Percentiles rank a stretch among this genome's conserved stretches.
phyloP scores from a whole-genome alignment of 495 filamentous ascomycete genomes.

The Cercophora newfieldiana region DNA sequence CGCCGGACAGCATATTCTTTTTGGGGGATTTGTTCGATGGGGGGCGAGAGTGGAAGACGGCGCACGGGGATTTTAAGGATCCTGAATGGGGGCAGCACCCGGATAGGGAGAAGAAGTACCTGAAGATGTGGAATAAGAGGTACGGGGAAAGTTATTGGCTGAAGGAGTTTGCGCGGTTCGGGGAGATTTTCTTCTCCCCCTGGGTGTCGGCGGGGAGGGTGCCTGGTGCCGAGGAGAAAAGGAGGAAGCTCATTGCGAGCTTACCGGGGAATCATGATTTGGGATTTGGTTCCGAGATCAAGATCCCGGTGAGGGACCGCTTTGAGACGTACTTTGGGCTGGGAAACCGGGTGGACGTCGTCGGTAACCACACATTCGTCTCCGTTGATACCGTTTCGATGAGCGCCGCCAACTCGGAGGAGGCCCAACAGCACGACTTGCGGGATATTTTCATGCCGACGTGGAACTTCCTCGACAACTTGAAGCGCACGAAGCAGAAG shows the following conservation, averaged over 20 bases:
- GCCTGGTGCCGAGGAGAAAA: conserved; percentile 42
- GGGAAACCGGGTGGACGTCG: conserved; percentile 80
- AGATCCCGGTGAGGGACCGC: conserved; percentile 71
- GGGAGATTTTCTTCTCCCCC: conserved; percentile 70
- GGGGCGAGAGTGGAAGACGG: conserved; percentile 89
- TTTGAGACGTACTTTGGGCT: conserved; percentile 90
- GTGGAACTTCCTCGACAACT: conserved; percentile 70
- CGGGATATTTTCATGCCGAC: conserved; percentile 69
- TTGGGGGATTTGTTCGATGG: conserved; percentile 96
- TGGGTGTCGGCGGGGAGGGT: conserved; percentile 49
- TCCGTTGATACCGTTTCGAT: conserved; percentile 86
- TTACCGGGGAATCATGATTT: conserved; percentile 96
- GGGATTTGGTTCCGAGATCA: conserved; percentile 86
- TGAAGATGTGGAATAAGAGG: conserved; percentile 66
- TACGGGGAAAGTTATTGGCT: conserved; percentile 82
- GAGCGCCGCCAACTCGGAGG: conserved; percentile 59
- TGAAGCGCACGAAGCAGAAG: conserved; percentile 52
- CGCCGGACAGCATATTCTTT: conserved; percentile 83
- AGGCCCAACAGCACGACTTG: conserved; percentile 49
- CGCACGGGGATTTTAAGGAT: conserved; percentile 56
- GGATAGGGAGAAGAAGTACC: conserved; percentile 46
- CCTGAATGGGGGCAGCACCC: conserved; percentile 56
- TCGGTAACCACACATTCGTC: conserved; percentile 95
- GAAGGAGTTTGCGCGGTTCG: conserved; percentile 77
- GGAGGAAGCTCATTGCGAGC: conserved; percentile 71